Evolutionary conservation across 1,139 yeast species (phyloP), one percentile per base, ranked within the genome.

Genomic region (Kodamaea plutei): DNA sequence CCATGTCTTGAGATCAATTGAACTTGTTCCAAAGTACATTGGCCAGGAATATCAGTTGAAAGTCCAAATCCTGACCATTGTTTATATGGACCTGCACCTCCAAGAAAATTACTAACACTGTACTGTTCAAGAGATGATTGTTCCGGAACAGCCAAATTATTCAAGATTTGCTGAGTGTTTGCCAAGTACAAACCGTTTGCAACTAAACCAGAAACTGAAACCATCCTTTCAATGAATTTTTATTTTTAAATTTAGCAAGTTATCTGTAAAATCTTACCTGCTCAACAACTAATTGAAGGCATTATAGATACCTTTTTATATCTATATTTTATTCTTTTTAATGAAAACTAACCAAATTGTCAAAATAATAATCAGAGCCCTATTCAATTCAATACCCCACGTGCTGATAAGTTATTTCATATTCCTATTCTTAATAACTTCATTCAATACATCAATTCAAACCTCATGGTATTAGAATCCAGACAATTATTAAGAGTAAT

Each of bases 1-100:
- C 68, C 69, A 30, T 62, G 69, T 45, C 69, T 52, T 41, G 58
- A 48, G 23, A 50, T 36, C 33, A 56, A 47, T 33, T 62, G 68
- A 6, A 61, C 65, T 34, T 60, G 67, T 33, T 60, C 64, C 30
- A 62, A 39, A 6, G 46, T 44, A 41, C 66, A 60, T 29, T 50
- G 50, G 4, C 41, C 47, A 0, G 69, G 69, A 5, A 56, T 43
- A 10, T 52, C 58, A 8, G 64, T 51, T 12, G 58, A 50, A 12
- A 62, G 61, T 0, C 68, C 68, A 38, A 41, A 54, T 0, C 68
- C 68, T 4, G 49, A 43, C 26, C 47, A 48, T 34, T 62, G 66
- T 12, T 57, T 43, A 33, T 60, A 62, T 8, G 69, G 68, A 2
- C 62, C 68, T 17, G 63, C 48, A 6, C 64, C 68, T 18, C 55